phyloP scores from a whole-genome alignment of 2,329 filamentous ascomycete species.

The Cytospora piceae region DNA sequence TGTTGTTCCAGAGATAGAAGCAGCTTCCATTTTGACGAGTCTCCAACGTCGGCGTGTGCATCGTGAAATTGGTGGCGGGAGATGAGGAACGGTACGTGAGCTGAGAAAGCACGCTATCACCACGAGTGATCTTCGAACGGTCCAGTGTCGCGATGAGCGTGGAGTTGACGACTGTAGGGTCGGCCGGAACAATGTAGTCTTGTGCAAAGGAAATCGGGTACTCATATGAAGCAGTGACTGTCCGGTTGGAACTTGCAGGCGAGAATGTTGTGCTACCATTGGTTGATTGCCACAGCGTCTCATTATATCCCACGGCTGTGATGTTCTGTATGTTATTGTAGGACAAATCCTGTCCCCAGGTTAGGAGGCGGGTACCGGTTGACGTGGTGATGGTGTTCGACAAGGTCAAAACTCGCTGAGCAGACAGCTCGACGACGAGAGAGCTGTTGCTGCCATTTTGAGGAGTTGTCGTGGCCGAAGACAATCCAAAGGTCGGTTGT shows the following conservation, averaged over 20 bases:
- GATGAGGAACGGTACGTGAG: neutral
- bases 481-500: conserved; percentile 52
- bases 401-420: conserved; percentile 56
- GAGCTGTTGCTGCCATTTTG: conserved; percentile 60
- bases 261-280: conserved; percentile 37
- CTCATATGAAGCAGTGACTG: conserved; percentile 35
- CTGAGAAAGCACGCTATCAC: conserved; percentile 1
- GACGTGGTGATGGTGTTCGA: conserved; percentile 55
- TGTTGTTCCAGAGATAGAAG: conserved; percentile 19
- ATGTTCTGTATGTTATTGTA: conserved; percentile 57
- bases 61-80: neutral
- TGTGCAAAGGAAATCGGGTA: conserved; percentile 6
- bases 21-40: conserved; percentile 13
- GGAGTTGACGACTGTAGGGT: conserved; percentile 1
- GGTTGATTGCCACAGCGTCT: conserved; percentile 44
- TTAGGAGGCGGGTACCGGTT: conserved; percentile 36
- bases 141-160: conserved; percentile 7
- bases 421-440: conserved; percentile 51
- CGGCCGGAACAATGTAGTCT: conserved; percentile 2
- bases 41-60: neutral
- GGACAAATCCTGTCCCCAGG: conserved; percentile 62
- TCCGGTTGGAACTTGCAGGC: neutral
- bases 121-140: conserved; percentile 3
- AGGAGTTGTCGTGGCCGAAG: conserved; percentile 48
- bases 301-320: conserved; percentile 40